Percentiles rank a stretch among this genome's conserved stretches.
Evolutionary conservation across 1,139 yeast genomes (phyloP).

Genomic region (Taphrina populina): DNA sequence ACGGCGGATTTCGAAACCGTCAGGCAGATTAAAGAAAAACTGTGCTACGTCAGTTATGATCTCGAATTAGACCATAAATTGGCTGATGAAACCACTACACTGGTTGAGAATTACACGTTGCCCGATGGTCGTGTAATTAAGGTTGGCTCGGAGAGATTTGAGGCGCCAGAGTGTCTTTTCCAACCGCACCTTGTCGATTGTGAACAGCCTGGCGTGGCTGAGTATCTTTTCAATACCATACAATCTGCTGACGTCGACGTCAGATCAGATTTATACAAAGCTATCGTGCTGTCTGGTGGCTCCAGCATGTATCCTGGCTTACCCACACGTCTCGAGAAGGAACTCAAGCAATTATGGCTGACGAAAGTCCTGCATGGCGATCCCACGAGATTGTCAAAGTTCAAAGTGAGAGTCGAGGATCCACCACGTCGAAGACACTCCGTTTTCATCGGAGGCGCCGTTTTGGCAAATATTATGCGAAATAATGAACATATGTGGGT

Average conservation of each 20-base stretch:
- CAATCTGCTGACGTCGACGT: conserved; percentile 94
- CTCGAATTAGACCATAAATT: conserved; percentile 82
- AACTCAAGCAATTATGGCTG: conserved; percentile 93
- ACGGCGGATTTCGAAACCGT: conserved; percentile 98
- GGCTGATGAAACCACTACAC: conserved; percentile 88
- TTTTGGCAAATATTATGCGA: conserved; percentile 94
- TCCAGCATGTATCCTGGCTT: conserved; percentile 98
- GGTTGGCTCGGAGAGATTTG: conserved; percentile 93
- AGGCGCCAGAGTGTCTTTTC: conserved; percentile 97
- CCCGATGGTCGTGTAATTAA: conserved; percentile 96
- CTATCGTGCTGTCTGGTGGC: conserved; percentile 94
- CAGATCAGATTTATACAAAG: conserved; percentile 81
- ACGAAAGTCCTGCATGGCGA: conserved; percentile 84
- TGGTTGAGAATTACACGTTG: conserved; percentile 77
- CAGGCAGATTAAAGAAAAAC: conserved; percentile 92
- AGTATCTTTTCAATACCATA: conserved; percentile 81
- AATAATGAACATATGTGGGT: conserved; percentile 98
- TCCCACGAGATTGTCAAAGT: conserved; percentile 79
- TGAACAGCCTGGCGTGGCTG: conserved; percentile 97
- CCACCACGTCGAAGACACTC: conserved; percentile 99
- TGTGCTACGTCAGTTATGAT: conserved; percentile 93
- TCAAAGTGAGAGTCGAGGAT: conserved; percentile 94
- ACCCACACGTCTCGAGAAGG: conserved; percentile 92
- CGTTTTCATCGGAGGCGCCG: conserved; percentile 99
- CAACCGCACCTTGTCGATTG: conserved; percentile 96